Evolutionary conservation across 768 basidiomycete species (phyloP), one percentile per base, ranked within the genome.

Genomic region (Rhizopogon vesiculosus): DNA sequence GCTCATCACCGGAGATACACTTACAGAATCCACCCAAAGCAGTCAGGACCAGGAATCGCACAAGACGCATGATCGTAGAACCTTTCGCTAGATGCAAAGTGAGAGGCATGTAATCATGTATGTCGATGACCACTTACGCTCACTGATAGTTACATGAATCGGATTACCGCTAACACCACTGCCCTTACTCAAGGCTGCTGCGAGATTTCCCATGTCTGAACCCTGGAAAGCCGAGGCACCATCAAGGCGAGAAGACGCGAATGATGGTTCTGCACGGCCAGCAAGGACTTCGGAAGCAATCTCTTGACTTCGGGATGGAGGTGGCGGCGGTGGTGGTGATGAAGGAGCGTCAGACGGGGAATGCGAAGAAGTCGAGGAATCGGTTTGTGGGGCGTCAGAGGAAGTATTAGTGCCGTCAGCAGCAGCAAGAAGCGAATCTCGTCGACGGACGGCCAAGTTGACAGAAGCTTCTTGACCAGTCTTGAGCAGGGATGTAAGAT

Each of bases 131-230:
- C 16, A 78, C 87, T 69, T 63, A 89, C 92, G 83, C 78, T 93
- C 91, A 58, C 85, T 84, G 60, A 94, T 80, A 25, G 90, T 80
- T 40, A 94, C 93, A 45, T 89, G 81, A 33, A 95, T 85, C 5
- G 93, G 93, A 56, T 81, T 81, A 0, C 69, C 69, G 33, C 67
- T 74, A 18, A 75, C 72, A 25, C 78, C 79, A 10, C 73, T 74
- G 16, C 74, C 76, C 49, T 73, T 66, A 56, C 74, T 67, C 46
- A 78, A 64, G 22, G 74, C 75, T 12, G 78, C 72, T 12, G 76
- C 67, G 54, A 63, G 72, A 56, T 74, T 82, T 43, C 72, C 71
- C 51, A 79, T 64, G 25, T 78, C 75, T 10, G 74, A 57, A 16
- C 56, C 12, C 5, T 57, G 39, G 2, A 19, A 50, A 43, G 58